Base-by-base conservation (phyloP, 306 rosid species). In the Rosa persica region DNA sequence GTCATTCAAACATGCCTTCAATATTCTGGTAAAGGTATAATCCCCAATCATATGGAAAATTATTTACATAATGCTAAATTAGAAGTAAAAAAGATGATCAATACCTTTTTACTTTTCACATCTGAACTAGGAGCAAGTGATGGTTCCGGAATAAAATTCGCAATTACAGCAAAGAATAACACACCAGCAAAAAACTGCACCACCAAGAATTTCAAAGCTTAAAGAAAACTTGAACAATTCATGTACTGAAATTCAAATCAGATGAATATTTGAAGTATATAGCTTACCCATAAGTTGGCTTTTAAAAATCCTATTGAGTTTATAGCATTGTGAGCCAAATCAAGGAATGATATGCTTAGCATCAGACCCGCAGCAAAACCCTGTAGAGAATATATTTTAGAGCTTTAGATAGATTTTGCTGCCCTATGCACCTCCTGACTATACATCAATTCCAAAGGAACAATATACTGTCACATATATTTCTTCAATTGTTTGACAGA, bases 301-400 rank as follows among this genome's bases (percentile, higher is more conserved):
- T 90, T 96, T 71, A 96, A 82, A 89, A 96, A 96, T 42, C 99
- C 99, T 46, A 96, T 87, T 11, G 99, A 89, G 84, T 96, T 96
- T 54, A 93, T 81, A 76, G 99, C 97, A 76, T 93, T 96, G 81
- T 93, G 99, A 89, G 99, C 99, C 75, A 96, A 88, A 85, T 96
- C 99, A 52, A 96, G 90, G 89, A 96, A 93, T 42, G 99, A 95
- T 75, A 91, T 95, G 87, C 99, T 95, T 43, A 95, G 84, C 98
- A 95, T 91, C 79, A 95, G 85, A 80, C 99, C 99, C 67, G 97
- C 98, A 49, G 99, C 99, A 86, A 95, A 95, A 75, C 98, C 98
- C 99, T 93, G 84, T 75, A 77, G 27, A 46, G 27, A 83, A 25
- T 67, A 68, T 73, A 70, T 57, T 30, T 44, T 44, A 40, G 73